These are phyloP conservation scores for Calocybe cyanea DNA, from an alignment of 768 basidiomycete species.

Conservation along the genomic window DNA sequence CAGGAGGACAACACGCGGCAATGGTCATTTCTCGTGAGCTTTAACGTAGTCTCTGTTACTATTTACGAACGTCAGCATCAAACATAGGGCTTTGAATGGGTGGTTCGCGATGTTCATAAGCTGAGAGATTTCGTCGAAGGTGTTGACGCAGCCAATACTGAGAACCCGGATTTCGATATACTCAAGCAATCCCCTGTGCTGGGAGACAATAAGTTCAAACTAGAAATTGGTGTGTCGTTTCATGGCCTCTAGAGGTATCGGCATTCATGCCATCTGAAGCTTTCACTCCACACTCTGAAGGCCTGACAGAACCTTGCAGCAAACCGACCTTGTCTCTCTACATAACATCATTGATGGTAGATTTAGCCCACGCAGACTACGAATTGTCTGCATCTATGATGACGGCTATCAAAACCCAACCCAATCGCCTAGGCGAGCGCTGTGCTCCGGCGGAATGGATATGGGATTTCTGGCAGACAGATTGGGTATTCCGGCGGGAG, in stretches of 20 bases:
- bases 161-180: constrained; percentile 52
- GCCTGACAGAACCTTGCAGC: constrained; percentile 17
- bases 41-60: constrained; percentile 2
- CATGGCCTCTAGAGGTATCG: neutral
- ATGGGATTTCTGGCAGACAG: constrained; percentile 69
- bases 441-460: constrained; percentile 68
- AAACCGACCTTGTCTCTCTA: constrained; percentile 55
- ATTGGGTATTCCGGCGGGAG: constrained; percentile 67
- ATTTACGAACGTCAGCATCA: neutral
- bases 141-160: constrained; percentile 22
- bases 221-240: constrained; percentile 56
- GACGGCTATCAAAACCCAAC: constrained; percentile 65
- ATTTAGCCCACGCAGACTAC: constrained; percentile 56
- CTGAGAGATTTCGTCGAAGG: constrained; percentile 58
- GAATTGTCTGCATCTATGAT: constrained; percentile 65
- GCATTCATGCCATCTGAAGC: constrained; percentile 9
- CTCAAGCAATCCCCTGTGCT: constrained; percentile 62
- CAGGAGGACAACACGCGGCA: constrained; percentile 52
- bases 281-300: constrained; percentile 22
- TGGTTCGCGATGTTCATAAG: constrained; percentile 52
- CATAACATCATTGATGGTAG: constrained; percentile 62
- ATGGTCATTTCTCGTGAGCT: constrained; percentile 59
- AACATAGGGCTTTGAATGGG: constrained; percentile 77
- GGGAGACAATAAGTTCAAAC: constrained; percentile 67
- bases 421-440: constrained; percentile 55